Base-by-base conservation (phyloP, 73 alveolate genomes). In the Paramecium pentaurelia region DNA sequence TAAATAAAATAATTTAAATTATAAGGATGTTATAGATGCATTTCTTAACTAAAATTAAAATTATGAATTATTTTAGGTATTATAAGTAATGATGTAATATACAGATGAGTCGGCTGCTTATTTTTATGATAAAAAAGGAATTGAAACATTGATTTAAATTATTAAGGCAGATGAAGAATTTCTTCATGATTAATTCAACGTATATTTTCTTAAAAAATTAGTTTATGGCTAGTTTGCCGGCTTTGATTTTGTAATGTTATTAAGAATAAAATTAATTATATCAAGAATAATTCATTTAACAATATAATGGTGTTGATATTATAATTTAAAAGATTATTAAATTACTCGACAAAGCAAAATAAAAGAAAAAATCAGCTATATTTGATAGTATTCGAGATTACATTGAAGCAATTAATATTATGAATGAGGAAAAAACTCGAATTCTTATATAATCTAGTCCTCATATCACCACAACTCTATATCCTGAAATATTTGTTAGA, bases 71-170 rank as follows among this genome's bases (percentile, higher is more conserved):
- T 60, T 34, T 25, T 77, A 70, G 30, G 58, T 89, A 6, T 60
- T 89, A 0, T 37, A 89, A 5, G 73, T 27, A 8, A 32, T 71
- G 54, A 71, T 34, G 18, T 49, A 54, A 36, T 28, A 68, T 4
- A 40, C 59, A 49, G 77, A 42, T 42, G 85, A 89, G 38, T 51
- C 92, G 8, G 75, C 54, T 60, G 86, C 89, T 28, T 95, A 95
- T 80, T 95, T 95, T 86, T 86, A 91, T 86, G 95, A 77, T 12
- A 93, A 94, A 34, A 88, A 93, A 77, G 98, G 97, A 2, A 32
- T 80, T 20, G 73, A 40, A 42, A 45, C 47, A 2, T 47, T 80
- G 47, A 80, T 80, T 2, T 8, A 42, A 45, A 45, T 80, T 25
- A 80, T 80, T 3, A 80, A 45, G 20, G 38, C 47, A n/a, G 84